phyloP scores from a whole-genome alignment of 768 basidiomycete species.

The Boletus subparvulus region DNA sequence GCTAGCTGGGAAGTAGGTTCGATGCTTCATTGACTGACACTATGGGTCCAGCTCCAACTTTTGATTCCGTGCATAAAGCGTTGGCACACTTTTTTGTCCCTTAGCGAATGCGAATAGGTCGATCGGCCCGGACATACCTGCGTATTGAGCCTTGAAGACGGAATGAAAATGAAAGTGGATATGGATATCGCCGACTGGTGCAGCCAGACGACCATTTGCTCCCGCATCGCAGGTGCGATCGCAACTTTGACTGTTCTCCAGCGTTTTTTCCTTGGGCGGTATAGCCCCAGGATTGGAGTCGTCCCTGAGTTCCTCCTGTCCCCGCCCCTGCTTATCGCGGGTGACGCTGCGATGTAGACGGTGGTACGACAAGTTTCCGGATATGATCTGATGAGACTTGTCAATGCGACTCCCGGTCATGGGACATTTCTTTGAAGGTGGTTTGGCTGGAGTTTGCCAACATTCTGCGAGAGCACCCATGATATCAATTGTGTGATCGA shows the following conservation, averaged over 20 bases:
- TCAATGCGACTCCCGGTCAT: too few relatives aligned
- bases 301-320: not conserved
- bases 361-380: accelerated
- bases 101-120: not conserved
- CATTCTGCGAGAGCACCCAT: constrained; percentile 3
- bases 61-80: not conserved
- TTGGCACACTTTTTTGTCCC: not conserved
- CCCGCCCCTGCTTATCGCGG: not conserved
- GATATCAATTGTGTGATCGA: not conserved
- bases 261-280: not conserved
- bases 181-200: not conserved
- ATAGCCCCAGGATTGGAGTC: not conserved
- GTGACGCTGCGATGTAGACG: not conserved
- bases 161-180: too few relatives aligned
- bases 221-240: too few relatives aligned
- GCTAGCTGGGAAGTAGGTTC: not conserved
- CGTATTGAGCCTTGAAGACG: not conserved
- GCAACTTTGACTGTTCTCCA: not conserved
- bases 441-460: constrained; percentile 2
- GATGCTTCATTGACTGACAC: not conserved
- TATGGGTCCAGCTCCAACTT: not conserved
- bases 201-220: not conserved
- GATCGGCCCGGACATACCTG: not conserved
- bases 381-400: not conserved
- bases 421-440: too few relatives aligned